A percentile compares a stretch with the other conserved stretches of the same genome.
phyloP scores from a whole-genome alignment of 306 rosid genomes.

The Prunus salicina region DNA sequence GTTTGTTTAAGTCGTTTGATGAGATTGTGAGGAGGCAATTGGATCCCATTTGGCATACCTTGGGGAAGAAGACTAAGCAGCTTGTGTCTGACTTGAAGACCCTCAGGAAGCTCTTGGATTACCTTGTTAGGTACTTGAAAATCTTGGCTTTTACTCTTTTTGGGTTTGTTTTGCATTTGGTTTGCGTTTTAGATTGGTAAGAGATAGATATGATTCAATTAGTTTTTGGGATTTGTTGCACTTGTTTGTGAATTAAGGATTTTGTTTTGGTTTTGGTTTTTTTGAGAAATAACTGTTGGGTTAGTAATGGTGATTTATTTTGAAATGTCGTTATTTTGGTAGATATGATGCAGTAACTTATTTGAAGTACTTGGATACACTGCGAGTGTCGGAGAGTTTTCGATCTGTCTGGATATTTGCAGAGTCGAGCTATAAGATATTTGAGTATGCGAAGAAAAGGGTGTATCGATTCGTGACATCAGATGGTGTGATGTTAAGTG shows the following conservation, averaged over 20 bases:
- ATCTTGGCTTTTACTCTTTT: background rate
- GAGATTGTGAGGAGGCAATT: conserved; percentile 91
- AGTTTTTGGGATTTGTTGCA: background rate
- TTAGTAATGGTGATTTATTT: conserved; percentile 19
- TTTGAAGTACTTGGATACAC: conserved; percentile 93
- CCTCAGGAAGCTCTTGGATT: conserved; percentile 83
- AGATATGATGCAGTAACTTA: conserved; percentile 93
- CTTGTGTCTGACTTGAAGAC: conserved; percentile 91
- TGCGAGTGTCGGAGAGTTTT: conserved; percentile 88
- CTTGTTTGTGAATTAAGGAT: no score
- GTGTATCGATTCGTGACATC: conserved; percentile 69
- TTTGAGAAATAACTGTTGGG: background rate
- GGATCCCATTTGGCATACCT: conserved; percentile 97
- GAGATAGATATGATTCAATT: background rate
- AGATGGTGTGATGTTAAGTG: conserved; percentile 52
- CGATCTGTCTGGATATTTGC: conserved; percentile 97
- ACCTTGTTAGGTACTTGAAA: conserved; percentile 62
- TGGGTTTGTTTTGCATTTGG: background rate
- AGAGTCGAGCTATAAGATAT: conserved; percentile 90
- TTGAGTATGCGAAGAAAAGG: conserved; percentile 88
- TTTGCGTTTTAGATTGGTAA: background rate
- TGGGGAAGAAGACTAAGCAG: conserved; percentile 92
- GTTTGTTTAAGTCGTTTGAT: conserved; percentile 91
- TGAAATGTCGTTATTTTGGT: conserved; percentile 30
- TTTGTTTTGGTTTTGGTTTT: background rate